Evolutionary conservation across 371 early-diverging fungal genomes (phyloP).

Genomic region (Rhizopus arrhizus): DNA sequence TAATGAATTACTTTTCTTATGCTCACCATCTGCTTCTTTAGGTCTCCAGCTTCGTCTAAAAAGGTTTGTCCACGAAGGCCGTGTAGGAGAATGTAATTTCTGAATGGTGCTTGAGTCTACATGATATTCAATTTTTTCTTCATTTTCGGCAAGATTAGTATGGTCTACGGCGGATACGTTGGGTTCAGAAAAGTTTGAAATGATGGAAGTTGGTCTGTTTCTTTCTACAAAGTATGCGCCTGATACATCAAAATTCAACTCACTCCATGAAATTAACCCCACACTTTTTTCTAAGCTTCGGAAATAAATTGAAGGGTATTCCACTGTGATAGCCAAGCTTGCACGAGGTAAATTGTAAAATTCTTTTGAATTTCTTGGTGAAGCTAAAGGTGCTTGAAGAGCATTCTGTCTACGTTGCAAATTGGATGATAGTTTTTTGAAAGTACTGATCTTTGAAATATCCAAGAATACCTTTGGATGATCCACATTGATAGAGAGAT

Average conservation of each 20-base stretch:
- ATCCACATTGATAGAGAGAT: constrained; percentile 6
- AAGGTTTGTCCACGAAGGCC: constrained; percentile 39
- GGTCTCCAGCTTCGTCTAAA: constrained; percentile 40
- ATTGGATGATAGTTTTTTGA: constrained; percentile 8
- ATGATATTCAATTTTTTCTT: constrained; percentile 4
- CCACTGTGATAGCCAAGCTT: constrained; percentile 14
- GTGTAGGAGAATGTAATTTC: constrained; percentile 21
- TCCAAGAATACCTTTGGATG: constrained; percentile 19
- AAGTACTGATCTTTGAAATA: neutral
- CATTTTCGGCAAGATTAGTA: constrained; percentile 1
- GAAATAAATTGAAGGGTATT: constrained; percentile 21
- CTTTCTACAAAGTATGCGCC: constrained; percentile 28
- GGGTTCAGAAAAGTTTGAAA: constrained; percentile 21
- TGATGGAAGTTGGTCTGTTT: constrained; percentile 16
- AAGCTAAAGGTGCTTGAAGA: neutral
- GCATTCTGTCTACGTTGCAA: neutral
- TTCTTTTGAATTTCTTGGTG: neutral
- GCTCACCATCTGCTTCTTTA: neutral
- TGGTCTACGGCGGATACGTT: neutral
- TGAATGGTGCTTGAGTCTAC: constrained; percentile 13
- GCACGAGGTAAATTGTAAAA: constrained; percentile 22
- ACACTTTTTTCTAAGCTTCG: neutral
- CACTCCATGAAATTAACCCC: constrained; percentile 19
- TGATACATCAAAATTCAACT: constrained; percentile 21
- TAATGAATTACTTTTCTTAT: neutral